Evolutionary conservation across 441 rosid species (phyloP).

Genomic region (Croton setiger): DNA sequence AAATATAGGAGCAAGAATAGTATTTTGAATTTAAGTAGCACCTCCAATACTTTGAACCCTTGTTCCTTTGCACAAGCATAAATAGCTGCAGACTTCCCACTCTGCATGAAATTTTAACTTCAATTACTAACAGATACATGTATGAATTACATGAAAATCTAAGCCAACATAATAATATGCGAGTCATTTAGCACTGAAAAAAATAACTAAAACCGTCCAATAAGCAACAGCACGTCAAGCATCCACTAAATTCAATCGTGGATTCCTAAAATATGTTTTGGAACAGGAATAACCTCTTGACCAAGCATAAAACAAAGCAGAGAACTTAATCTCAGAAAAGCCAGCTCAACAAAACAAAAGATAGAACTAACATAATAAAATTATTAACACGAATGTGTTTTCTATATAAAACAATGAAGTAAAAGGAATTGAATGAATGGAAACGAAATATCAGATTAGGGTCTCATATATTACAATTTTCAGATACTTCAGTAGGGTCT

Average conservation of each 20-base stretch:
- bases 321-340: background rate
- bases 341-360: background rate
- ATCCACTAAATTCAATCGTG: background rate
- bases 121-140: slow-evolving; percentile 10
- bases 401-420: background rate
- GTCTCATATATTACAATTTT: background rate
- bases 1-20: slow-evolving; percentile 13
- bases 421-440: background rate
- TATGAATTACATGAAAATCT: background rate
- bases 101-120: slow-evolving; percentile 39
- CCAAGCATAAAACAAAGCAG: background rate
- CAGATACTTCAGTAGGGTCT: background rate
- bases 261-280: background rate
- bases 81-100: slow-evolving; percentile 95
- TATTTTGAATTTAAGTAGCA: slow-evolving; percentile 29
- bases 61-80: slow-evolving; percentile 94
- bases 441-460: background rate
- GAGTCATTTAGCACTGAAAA: background rate
- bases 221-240: background rate
- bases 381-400: too few species aligned
- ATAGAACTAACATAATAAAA: too few species aligned
- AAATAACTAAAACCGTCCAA: background rate
- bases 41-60: slow-evolving; percentile 89
- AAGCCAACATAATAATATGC: background rate
- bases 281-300: background rate